Conservation (phyloP, 257 asterid species). For the Ilex asprella region DNA sequence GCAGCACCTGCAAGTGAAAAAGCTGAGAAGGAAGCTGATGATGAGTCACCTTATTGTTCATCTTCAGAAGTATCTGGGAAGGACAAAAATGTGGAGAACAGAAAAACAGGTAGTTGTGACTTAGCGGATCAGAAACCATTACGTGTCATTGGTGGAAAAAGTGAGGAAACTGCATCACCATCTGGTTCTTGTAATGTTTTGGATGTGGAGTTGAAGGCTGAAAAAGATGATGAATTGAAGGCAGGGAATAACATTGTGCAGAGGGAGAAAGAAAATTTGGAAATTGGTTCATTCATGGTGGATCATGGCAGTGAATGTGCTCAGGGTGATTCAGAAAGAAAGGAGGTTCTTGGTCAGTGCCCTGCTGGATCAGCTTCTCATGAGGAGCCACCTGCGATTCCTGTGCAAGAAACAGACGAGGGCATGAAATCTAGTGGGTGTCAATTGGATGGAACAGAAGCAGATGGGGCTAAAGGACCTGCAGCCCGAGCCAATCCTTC, state of each 20-base stretch:
- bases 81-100: too few relatives aligned
- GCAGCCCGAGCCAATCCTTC: constrained; percentile 16
- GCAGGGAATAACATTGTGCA: constrained; percentile 7
- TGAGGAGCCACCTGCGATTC: constrained; percentile 17
- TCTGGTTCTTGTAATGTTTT: too few relatives aligned
- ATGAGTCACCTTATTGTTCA: too few relatives aligned
- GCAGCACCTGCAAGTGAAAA: too few relatives aligned
- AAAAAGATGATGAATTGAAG: constrained; percentile 22
- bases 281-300: neutral
- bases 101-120: too few relatives aligned
- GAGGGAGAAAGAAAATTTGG: constrained; percentile 18
- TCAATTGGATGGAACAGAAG: constrained; percentile 13
- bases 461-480: constrained; percentile 23
- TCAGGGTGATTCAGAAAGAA: constrained; percentile 24
- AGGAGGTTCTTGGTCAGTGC: constrained; percentile 15
- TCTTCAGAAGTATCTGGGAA: too few relatives aligned
- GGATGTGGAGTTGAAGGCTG: constrained; percentile 9
- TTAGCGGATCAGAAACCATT: too few relatives aligned
- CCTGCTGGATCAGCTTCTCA: constrained; percentile 17
- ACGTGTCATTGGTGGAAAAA: too few relatives aligned
- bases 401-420: constrained; percentile 16
- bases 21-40: too few relatives aligned
- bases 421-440: constrained; percentile 20
- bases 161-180: too few relatives aligned
- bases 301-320: constrained; percentile 20